Evolutionary conservation across 2,329 filamentous ascomycete genomes (phyloP), one percentile per base, ranked within the genome.

Genomic region (Exophiala sp.): DNA sequence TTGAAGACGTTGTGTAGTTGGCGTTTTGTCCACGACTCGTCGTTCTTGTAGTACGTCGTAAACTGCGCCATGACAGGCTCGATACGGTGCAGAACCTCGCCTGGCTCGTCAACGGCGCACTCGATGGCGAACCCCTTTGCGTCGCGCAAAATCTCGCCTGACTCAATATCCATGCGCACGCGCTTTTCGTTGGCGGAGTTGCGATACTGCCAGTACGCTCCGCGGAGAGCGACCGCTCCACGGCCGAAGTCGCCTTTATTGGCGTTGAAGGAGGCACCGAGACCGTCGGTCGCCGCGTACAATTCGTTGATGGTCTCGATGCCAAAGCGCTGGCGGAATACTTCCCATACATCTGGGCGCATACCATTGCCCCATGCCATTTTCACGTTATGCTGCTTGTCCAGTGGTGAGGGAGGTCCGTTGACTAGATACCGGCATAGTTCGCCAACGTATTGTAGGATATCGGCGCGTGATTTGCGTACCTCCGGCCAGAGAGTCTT

Each of bases 1-100:
- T 71, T 73, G 58, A 94, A 82, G 2, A 94, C 87, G 63, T 86
- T 75, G 5, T 86, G 81, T 56, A 94, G 70, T 45, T 95, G 79
- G 71, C 95, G 95, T 60, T 81, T 78, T 29, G 82, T 72, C 0
- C 86, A 88, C 0, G 90, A 89, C 20, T 79, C 77, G 8, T 78
- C 69, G 69, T 95, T 91, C 58, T 84, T 84, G 69, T 86, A 89
- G 72, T 96, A 96, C 1, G 91, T 91, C 66, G 90, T 87, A 73
- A 91, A 95, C 11, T 75, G 69, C 5, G 57, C 55, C 18, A 46
- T 50, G 12, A 33, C 42, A 8, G 56, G 58, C 44, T 87, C 81
- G 61, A 76, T 71, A 0, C 82, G 71, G 36, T 91, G 86, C 2
- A 95, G 75, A 11, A 91, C 87, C 70, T 92, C 88, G 18, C 88